Base-by-base conservation (phyloP, 2,329 filamentous ascomycete species). In the Didymella pinodella region DNA sequence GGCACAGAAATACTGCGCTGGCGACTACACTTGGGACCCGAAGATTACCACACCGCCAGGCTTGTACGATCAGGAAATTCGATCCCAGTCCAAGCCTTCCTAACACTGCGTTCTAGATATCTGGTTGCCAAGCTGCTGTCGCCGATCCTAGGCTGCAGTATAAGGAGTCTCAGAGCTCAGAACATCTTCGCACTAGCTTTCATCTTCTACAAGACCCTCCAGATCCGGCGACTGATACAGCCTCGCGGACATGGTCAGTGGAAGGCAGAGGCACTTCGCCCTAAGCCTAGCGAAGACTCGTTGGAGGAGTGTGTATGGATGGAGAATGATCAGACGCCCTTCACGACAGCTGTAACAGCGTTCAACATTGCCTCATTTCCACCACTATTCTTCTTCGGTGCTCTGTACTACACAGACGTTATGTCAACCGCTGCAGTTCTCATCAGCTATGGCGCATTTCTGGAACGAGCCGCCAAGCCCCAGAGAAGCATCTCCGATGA, bases 21-120 rank as follows among this genome's bases (percentile, higher is more conserved):
- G 90, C 11, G 84, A 85, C 53, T 74, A 77, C 12, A 83, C 91
- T 55, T 99, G 95, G 95, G 93, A 99, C 77, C 90, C 94, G 59
- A 99, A 98, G 76, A 95, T 99, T 73, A 99, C 95, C 0, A 99
- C 95, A 1, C 95, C 95, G 0, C 94, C 95, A 0, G 95, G 93
- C 32, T 80, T 99, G 69, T 82, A 79, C 32, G 32, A 36, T 8
- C 16, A n/a, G 16, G 16, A 36, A 7, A 7, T 3, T 36, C 32
- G n/a, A 3, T 8, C 16, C 16, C 6, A 36, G 7, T 16, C n/a
- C 16, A 36, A n/a, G 32, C 32, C 14, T n/a, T n/a, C n/a, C 48
- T 38, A 26, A 54, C 22, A 36, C 32, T 28, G 7, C 11, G 7
- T 2, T 28, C 11, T 40, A 79, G 78, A 41, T 83, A 83, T 64